phyloP scores from a whole-genome alignment of 129 eudicot genomes.

The Tanacetum coccineum region DNA sequence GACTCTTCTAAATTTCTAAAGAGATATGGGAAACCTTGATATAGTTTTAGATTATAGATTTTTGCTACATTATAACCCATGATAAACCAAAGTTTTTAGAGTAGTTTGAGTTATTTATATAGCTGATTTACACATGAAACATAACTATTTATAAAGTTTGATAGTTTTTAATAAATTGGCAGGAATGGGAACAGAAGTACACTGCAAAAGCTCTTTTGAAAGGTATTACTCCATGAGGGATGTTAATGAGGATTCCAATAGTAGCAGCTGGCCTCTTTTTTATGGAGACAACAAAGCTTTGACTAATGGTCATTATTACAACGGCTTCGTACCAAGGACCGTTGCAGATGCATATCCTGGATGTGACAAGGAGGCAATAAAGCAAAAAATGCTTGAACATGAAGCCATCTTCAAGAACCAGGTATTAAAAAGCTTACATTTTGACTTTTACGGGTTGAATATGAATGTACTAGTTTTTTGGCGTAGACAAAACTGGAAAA shows the following conservation, averaged over 20 bases:
- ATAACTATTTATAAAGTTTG: background rate
- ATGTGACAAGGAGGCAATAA: constrained; percentile 67
- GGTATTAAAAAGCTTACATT: constrained; percentile 36
- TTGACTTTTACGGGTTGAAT: constrained; percentile 13
- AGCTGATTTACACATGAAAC: background rate
- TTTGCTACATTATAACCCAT: constrained; percentile 2
- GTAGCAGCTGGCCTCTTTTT: constrained; percentile 69
- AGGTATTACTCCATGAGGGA: constrained; percentile 91
- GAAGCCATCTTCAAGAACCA: constrained; percentile 81
- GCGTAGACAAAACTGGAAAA: too few relatives aligned
- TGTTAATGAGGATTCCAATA: constrained; percentile 73
- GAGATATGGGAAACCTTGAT: constrained; percentile 10
- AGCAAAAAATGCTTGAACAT: constrained; percentile 89
- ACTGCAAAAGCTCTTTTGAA: too few relatives aligned
- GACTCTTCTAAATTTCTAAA: background rate
- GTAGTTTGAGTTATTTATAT: background rate
- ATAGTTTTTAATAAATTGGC: constrained; percentile 13
- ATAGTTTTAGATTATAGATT: background rate
- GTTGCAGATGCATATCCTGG: constrained; percentile 46
- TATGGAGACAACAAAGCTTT: constrained; percentile 55
- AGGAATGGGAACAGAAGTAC: constrained; percentile 97
- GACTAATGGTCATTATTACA: constrained; percentile 64
- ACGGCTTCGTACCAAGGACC: constrained; percentile 48
- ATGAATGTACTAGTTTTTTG: background rate
- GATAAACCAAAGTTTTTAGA: background rate